A percentile compares a stretch with the other conserved stretches of the same genome.
These are phyloP conservation scores for Lagerstroemia speciosa DNA, from an alignment of 345 rosid genomes.

Conservation along the genomic window DNA sequence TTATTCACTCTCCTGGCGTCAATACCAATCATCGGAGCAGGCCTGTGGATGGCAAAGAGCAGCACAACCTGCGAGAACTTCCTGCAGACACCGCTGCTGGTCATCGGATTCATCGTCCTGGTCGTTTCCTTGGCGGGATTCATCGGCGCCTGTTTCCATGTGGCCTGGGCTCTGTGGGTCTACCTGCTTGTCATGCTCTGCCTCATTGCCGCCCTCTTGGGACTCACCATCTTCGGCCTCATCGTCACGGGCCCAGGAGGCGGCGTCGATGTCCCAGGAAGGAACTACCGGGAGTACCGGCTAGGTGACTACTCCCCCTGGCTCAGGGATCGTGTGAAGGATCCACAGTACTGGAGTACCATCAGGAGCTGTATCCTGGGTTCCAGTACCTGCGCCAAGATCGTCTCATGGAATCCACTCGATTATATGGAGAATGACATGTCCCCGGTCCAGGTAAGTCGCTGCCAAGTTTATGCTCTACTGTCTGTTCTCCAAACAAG, in stretches of 20 bases:
- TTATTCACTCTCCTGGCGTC: conserved; percentile 79
- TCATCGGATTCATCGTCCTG: conserved; percentile 66
- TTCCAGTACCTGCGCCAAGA: conserved; percentile 58
- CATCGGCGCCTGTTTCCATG: conserved; percentile 82
- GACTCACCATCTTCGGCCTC: conserved; percentile 71
- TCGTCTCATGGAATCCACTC: conserved; percentile 67
- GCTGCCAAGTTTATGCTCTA: background rate
- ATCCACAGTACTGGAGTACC: conserved; percentile 57
- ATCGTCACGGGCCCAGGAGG: conserved; percentile 77
- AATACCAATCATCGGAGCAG: conserved; percentile 82
- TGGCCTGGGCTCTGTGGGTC: conserved; percentile 91
- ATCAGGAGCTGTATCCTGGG: conserved; percentile 68
- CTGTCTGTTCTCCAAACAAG: too few species aligned
- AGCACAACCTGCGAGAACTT: conserved; percentile 78
- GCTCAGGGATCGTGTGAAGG: conserved; percentile 51
- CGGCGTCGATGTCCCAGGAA: conserved; percentile 55
- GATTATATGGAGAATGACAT: conserved; percentile 59
- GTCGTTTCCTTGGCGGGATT: conserved; percentile 83
- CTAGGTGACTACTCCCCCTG: conserved; percentile 74
- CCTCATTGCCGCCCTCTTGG: conserved; percentile 54
- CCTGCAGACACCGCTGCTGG: conserved; percentile 74
- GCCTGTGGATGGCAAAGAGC: conserved; percentile 81
- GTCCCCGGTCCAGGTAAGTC: conserved; percentile 69
- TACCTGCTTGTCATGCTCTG: conserved; percentile 72
- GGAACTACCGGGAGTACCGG: conserved; percentile 63